Conservation (phyloP, 2,329 filamentous ascomycete species). For the Arthrobotrys conoides region DNA sequence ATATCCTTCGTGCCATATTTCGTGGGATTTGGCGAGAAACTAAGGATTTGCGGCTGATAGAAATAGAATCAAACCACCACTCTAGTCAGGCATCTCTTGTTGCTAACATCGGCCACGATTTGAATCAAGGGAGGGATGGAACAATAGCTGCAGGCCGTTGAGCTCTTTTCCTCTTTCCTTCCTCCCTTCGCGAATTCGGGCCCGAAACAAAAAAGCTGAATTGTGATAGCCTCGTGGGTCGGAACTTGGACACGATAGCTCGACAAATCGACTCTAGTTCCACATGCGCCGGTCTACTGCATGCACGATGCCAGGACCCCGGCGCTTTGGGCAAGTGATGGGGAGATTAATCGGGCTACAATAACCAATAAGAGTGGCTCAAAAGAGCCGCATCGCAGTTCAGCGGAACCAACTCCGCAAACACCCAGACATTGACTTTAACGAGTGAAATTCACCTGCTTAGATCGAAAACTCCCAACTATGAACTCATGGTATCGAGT, state of each 20-base stretch:
- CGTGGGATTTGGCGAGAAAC: constrained; percentile 44
- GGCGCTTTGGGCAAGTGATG: constrained; percentile 21
- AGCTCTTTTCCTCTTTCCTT: constrained; percentile 1
- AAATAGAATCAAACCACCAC: constrained; percentile 28
- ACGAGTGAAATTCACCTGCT: neutral
- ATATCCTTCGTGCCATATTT: constrained; percentile 28
- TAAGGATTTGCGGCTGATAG: constrained; percentile 58
- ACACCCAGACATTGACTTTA: neutral
- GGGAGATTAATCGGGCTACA: neutral
- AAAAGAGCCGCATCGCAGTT: constrained; percentile 40
- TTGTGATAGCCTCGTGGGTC: constrained; percentile 45
- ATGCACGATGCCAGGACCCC: constrained; percentile 32
- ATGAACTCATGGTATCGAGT: neutral
- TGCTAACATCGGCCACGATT: constrained; percentile 21
- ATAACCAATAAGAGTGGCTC: neutral
- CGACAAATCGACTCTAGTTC: constrained; percentile 35
- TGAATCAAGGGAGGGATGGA: neutral
- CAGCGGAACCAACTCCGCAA: constrained; percentile 9
- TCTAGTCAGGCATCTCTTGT: neutral
- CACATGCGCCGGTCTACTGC: constrained; percentile 27
- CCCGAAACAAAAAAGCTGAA: constrained; percentile 23
- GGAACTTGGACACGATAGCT: constrained; percentile 40
- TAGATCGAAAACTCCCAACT: neutral
- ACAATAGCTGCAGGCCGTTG: constrained; percentile 4
- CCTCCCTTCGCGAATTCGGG: too few species aligned